phyloP scores from a whole-genome alignment of 2,329 filamentous ascomycete species.

The Aspergillus aculeatus region DNA sequence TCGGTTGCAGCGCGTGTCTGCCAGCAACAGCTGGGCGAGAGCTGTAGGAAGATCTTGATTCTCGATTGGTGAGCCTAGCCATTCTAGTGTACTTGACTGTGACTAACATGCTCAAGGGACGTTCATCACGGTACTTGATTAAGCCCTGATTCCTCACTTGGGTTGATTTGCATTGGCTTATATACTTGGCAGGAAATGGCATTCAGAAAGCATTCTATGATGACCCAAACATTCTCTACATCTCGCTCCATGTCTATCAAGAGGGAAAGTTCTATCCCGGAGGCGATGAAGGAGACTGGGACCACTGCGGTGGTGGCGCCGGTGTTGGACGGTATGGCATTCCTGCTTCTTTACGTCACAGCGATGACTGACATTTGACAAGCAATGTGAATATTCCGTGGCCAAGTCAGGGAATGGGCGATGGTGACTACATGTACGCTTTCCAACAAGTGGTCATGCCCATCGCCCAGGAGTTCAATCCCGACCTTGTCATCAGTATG shows the following conservation, averaged over 20 bases:
- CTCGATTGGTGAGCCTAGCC: conserved; percentile 78
- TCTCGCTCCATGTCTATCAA: conserved; percentile 87
- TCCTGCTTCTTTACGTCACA: background rate
- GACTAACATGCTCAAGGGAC: conserved; percentile 50
- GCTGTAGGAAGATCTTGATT: conserved; percentile 85
- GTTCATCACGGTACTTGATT: conserved; percentile 59
- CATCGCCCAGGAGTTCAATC: conserved; percentile 87
- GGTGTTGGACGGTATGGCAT: conserved; percentile 55
- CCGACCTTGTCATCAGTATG: conserved; percentile 78
- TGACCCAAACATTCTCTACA: conserved; percentile 91
- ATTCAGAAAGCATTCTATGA: conserved; percentile 95
- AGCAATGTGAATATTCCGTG: conserved; percentile 69
- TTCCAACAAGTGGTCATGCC: conserved; percentile 98
- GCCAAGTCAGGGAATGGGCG: conserved; percentile 76
- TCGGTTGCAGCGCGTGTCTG: conserved; percentile 88
- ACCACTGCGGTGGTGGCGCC: conserved; percentile 58
- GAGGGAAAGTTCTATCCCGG: conserved; percentile 82
- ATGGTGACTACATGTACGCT: conserved; percentile 93
- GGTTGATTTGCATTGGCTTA: conserved; percentile 17
- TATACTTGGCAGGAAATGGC: conserved; percentile 68
- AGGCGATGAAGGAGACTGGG: conserved; percentile 57
- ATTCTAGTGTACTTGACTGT: background rate
- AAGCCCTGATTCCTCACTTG: background rate
- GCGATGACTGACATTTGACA: conserved; percentile 12
- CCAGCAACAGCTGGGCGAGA: conserved; percentile 74